Evolutionary conservation across 305 asterid species (phyloP), one percentile per base, ranked within the genome.

Genomic region (Solanum aculeatissimum): DNA sequence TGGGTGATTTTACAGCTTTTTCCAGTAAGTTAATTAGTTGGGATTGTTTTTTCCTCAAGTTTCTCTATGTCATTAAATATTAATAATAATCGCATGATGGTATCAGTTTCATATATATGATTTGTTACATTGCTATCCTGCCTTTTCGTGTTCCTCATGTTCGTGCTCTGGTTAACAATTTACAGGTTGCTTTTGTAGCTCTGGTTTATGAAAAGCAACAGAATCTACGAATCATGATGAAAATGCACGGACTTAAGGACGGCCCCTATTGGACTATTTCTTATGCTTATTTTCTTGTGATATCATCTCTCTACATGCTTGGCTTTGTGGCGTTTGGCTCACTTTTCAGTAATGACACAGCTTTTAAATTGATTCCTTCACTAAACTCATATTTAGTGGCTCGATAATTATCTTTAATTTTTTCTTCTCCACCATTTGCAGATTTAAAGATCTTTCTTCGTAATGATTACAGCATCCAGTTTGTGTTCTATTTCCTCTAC

Each of bases 131-230:
- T 42, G 75, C 9, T 72, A 72, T 21, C 57, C 38, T 45, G 58
- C 58, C 35, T 45, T 45, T 72, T 72, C 29, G 19, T 25, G 60
- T 13, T 57, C 5, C 19, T 71, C 53, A 63, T 49, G 68, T 63
- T 87, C 19, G 49, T 85, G 16, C 40, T 83, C 74, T 83, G 87
- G 68, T 83, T 38, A 58, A 81, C 38, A 58, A 15, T 21, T 81
- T 47, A 10, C 81, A 74, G 60, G 81, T 47, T 74, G 81, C 42
- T 74, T 74, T 74, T 47, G 62, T 74, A 47, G 42, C 85, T 47
- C 45, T 88, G 87, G 87, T 88, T 38, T 88, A 86, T 58, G 90
- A 88, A 81, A 86, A 88, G 84, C 83, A 88, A 75, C 84, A 88
- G 82, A 83, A 43, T 38, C 60, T 88, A 82, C 53, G 82, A 58